Percentiles rank a stretch among this genome's conserved stretches.
Conservation (phyloP, 2,329 filamentous ascomycete genomes). For the Phoma herbarum region DNA sequence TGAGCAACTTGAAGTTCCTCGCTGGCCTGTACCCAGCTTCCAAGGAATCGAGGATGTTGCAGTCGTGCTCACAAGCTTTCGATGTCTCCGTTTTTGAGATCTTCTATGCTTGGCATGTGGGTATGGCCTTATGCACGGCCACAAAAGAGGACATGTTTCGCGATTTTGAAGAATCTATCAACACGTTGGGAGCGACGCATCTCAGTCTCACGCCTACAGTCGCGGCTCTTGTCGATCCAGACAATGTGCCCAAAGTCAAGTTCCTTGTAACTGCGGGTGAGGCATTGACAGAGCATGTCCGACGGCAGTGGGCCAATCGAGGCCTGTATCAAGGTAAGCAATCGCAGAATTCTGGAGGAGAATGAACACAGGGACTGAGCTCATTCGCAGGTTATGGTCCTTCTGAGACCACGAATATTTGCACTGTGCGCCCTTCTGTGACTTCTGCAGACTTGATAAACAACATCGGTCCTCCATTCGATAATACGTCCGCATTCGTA, state of each 20-base stretch:
- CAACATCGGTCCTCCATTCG: slow-evolving; percentile 78
- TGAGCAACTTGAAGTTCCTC: slow-evolving; percentile 77
- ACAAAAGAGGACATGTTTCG: slow-evolving; percentile 77
- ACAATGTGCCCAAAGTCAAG: slow-evolving; percentile 73
- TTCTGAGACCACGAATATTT: slow-evolving; percentile 88
- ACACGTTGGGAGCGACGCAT: slow-evolving; percentile 73
- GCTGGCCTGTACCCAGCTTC: slow-evolving; percentile 70
- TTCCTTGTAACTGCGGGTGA: slow-evolving; percentile 86
- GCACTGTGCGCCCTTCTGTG: slow-evolving; percentile 74
- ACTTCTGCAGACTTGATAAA: slow-evolving; percentile 66
- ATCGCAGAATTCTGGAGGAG: background rate
- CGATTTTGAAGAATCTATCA: slow-evolving; percentile 74
- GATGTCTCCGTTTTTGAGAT: slow-evolving; percentile 91
- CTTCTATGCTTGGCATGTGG: slow-evolving; percentile 81
- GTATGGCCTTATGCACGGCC: slow-evolving; percentile 80
- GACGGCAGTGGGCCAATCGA: slow-evolving; percentile 71
- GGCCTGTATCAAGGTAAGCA: slow-evolving; percentile 73
- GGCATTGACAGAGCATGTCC: slow-evolving; percentile 76
- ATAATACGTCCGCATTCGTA: slow-evolving; percentile 79
- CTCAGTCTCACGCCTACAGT: slow-evolving; percentile 88
- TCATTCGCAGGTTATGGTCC: slow-evolving; percentile 71
- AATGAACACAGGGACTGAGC: background rate
- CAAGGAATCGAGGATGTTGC: slow-evolving; percentile 69
- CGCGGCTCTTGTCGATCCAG: slow-evolving; percentile 74
- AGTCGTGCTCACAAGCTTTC: slow-evolving; percentile 85